Evolutionary conservation across 306 rosid species (phyloP), one percentile per base, ranked within the genome.

Genomic region (Abrus precatorius): DNA sequence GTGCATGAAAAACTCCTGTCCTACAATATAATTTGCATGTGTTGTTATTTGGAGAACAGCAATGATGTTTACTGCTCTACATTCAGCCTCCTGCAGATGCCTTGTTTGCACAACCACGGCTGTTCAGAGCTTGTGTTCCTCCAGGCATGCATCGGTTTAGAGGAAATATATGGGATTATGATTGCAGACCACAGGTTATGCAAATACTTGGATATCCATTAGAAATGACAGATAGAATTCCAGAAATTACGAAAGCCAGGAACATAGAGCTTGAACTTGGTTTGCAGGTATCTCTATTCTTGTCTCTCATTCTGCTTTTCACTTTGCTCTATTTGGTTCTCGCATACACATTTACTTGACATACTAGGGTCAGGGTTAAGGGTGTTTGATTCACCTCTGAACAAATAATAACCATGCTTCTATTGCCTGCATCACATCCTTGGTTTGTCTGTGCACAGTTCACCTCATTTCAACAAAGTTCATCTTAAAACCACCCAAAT

Each of bases 81-180:
- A 80, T 76, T 80, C 91, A 95, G 97, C 92, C 97, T 84, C 97
- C 97, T 76, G 94, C 93, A 89, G 99, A 95, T 90, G 95, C 97
- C 60, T 84, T 95, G 36, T 95, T 95, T 87, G 94, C 88, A 11
- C 94, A 95, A 34, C 97, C 99, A 12, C 85, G 97, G 89, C 88
- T 95, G 81, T 95, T 95, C 70, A 89, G 97, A 86, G 99, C 97
- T 38, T 95, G 97, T 71, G 94, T 93, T 75, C 97, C 97, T 53
- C 97, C 97, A 3, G 97, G 97, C 44, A 95, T 92, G 97, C 99
- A 95, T 76, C 90, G 94, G 76, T 95, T 91, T 75, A 87, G 97
- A 84, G 97, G 97, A 80, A 95, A 90, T 80, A 68, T 93, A 79
- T 95, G 97, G 99, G 99, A 95, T 82, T 93, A 90, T 57, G 95